These are phyloP conservation scores for Aspergillus clavatus DNA, from an alignment of 2,329 filamentous ascomycete species.

Conservation along the genomic window DNA sequence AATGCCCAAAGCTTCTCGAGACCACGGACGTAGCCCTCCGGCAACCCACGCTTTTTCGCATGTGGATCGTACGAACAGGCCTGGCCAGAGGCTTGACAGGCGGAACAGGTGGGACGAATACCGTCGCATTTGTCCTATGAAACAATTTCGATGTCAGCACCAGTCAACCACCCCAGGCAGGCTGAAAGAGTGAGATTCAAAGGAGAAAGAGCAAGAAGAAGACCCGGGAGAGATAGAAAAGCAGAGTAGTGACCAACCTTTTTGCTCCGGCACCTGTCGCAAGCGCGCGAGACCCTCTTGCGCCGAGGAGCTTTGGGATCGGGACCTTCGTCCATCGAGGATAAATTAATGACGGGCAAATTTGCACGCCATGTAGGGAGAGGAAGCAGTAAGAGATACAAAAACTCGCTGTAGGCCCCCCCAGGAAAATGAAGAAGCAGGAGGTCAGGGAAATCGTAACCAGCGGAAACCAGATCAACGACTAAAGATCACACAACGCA, in stretches of 20 bases:
- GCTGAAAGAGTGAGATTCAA: neutral
- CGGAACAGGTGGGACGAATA: slow-evolving; percentile 39
- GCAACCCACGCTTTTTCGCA: slow-evolving; percentile 43
- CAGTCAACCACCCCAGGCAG: neutral
- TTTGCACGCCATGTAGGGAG: slow-evolving; percentile 23
- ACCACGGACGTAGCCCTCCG: slow-evolving; percentile 45
- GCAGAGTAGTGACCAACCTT: slow-evolving; percentile 34
- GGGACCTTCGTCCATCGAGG: slow-evolving; percentile 37
- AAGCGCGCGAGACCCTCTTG: slow-evolving; percentile 45
- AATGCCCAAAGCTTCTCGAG: slow-evolving; percentile 45
- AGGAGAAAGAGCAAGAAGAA: neutral
- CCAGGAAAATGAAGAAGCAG: neutral
- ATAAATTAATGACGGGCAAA: slow-evolving; percentile 18
- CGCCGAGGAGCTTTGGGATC: slow-evolving; percentile 36
- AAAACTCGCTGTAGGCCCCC: neutral
- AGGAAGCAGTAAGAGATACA: slow-evolving; percentile 4
- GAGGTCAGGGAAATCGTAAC: neutral
- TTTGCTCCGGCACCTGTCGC: slow-evolving; percentile 43
- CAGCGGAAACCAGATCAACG: neutral
- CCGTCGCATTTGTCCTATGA: slow-evolving; percentile 42
- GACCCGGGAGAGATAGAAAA: slow-evolving; percentile 1
- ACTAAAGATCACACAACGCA: neutral
- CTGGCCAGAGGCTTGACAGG: slow-evolving; percentile 38
- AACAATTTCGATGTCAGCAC: slow-evolving; percentile 1
- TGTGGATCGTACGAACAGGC: slow-evolving; percentile 42